Conservation (phyloP, 805 yeast species). For the Suhomyces pyralidae region DNA sequence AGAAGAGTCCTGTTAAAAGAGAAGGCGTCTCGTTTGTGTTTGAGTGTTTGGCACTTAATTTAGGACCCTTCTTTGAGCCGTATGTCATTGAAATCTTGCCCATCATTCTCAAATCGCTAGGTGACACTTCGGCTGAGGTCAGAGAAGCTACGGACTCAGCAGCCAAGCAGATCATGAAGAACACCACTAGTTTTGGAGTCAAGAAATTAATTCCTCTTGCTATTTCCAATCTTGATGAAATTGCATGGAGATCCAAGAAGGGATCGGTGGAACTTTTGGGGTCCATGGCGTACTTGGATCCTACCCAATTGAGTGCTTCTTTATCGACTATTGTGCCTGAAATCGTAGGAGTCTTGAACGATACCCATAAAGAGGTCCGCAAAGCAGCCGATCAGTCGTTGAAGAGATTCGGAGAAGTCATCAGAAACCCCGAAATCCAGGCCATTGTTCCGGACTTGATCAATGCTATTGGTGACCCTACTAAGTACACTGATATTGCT, state of each 20-base stretch:
- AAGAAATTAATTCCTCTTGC: conserved; percentile 89
- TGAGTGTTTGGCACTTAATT: conserved; percentile 74
- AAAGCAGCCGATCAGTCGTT: conserved; percentile 89
- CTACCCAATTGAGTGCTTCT: conserved; percentile 86
- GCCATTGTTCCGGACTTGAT: conserved; percentile 81
- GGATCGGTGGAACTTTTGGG: conserved; percentile 96
- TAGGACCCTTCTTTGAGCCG: conserved; percentile 86
- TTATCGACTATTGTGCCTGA: conserved; percentile 91
- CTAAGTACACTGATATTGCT: conserved; percentile 83
- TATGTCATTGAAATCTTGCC: conserved; percentile 89
- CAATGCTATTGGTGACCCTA: conserved; percentile 94
- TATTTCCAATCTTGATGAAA: conserved; percentile 76
- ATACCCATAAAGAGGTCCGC: conserved; percentile 94
- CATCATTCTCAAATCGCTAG: conserved; percentile 71
- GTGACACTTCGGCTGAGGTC: conserved; percentile 82
- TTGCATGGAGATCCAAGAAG: conserved; percentile 94
- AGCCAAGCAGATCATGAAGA: conserved; percentile 82
- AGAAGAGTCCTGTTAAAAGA: conserved; percentile 66
- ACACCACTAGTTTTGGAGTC: conserved; percentile 90
- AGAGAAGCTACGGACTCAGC: conserved; percentile 87
- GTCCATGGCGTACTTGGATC: conserved; percentile 96
- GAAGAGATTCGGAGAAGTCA: conserved; percentile 93
- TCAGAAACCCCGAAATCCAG: conserved; percentile 95
- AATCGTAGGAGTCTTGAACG: conserved; percentile 90
- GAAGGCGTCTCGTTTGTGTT: conserved; percentile 88